These are phyloP conservation scores for Penicillium psychrosexuale DNA, from an alignment of 2,329 filamentous ascomycete genomes.

Conservation along the genomic window DNA sequence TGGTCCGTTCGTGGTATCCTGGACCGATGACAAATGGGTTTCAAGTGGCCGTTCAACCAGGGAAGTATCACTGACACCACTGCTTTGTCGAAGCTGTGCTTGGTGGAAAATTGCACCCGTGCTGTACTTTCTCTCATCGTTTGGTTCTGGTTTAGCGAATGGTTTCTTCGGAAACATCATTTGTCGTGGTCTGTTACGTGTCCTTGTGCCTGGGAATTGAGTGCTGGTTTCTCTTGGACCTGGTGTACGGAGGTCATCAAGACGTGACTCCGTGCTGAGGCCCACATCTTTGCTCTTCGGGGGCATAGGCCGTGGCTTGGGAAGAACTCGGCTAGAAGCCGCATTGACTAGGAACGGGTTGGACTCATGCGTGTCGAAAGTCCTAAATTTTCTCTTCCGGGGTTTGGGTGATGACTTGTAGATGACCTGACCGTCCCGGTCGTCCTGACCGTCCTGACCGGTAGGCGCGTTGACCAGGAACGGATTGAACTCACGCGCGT, in stretches of 20 bases:
- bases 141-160: neutral
- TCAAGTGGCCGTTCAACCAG: neutral
- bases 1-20: neutral
- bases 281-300: neutral
- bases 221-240: neutral
- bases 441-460: neutral
- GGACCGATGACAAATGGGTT: neutral
- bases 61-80: neutral
- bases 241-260: neutral
- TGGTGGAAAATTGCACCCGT: neutral
- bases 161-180: neutral
- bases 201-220: neutral
- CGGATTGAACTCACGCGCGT: neutral
- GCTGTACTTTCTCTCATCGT: conserved; percentile 5
- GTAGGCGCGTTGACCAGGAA: neutral
- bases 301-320: neutral
- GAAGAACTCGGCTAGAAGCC: neutral
- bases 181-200: neutral
- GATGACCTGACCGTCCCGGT: neutral
- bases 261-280: neutral
- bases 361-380: too few relatives aligned
- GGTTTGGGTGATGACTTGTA: too few relatives aligned
- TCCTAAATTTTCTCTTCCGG: too few relatives aligned
- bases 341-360: too few relatives aligned
- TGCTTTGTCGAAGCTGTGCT: neutral